These are phyloP conservation scores for Mercurialis annua DNA, from an alignment of 345 rosid genomes.

Conservation along the genomic window DNA sequence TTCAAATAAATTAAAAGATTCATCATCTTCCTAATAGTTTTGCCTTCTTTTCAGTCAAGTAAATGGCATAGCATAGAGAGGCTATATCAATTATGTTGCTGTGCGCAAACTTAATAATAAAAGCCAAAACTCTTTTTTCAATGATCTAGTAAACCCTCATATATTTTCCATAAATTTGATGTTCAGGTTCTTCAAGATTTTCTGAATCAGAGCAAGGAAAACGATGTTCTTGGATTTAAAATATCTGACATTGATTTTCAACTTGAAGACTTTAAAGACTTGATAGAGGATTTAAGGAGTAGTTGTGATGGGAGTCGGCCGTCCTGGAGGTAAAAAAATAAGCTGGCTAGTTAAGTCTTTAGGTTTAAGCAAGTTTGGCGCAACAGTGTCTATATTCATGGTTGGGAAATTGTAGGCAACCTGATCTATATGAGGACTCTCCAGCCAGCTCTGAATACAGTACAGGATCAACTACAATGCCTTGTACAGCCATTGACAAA, in stretches of 20 bases:
- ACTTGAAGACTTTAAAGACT: constrained; percentile 65
- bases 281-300: constrained; percentile 60
- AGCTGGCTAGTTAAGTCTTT: not conserved
- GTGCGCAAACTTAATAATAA: not conserved
- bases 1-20: not conserved
- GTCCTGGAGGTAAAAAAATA: constrained; percentile 76
- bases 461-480: constrained; percentile 68
- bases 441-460: constrained; percentile 88
- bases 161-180: constrained; percentile 9
- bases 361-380: constrained; percentile 17
- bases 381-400: constrained; percentile 19
- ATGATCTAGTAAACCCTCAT: constrained; percentile 14
- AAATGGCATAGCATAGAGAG: not conserved
- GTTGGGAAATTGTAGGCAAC: constrained; percentile 52
- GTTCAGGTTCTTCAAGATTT: constrained; percentile 78
- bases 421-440: constrained; percentile 69
- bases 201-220: constrained; percentile 63
- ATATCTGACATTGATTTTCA: constrained; percentile 60
- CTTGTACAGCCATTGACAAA: constrained; percentile 37
- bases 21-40: not conserved
- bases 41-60: not conserved
- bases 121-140: not conserved
- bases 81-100: not conserved
- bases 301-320: constrained; percentile 55
- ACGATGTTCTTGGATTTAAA: constrained; percentile 44